Conservation (phyloP, 106 monocot genomes). For the Acorus gramineus region DNA sequence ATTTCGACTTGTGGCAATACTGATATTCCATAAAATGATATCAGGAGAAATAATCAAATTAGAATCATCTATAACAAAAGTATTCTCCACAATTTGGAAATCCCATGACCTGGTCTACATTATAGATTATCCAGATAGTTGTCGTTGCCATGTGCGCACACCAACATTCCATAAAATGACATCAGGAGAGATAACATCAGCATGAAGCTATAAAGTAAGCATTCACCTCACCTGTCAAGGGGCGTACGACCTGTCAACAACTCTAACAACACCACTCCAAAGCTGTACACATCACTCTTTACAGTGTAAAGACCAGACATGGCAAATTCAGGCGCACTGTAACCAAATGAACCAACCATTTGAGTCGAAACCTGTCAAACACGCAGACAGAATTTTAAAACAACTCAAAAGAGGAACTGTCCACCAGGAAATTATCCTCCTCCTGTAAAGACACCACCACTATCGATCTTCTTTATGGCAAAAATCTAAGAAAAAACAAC, state of each 20-base stretch:
- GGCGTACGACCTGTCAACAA: slow-evolving; percentile 85
- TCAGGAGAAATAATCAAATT: too few relatives aligned
- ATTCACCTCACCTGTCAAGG: slow-evolving; percentile 52
- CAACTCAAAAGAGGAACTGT: not conserved
- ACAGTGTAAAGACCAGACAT: slow-evolving; percentile 88
- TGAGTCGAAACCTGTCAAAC: slow-evolving; percentile 49
- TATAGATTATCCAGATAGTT: too few relatives aligned
- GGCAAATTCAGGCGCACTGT: slow-evolving; percentile 87
- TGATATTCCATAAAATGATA: too few relatives aligned
- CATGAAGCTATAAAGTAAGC: too few relatives aligned
- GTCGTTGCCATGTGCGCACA: too few relatives aligned
- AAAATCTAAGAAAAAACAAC: slow-evolving; percentile 31
- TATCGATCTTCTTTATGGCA: slow-evolving; percentile 89
- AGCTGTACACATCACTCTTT: slow-evolving; percentile 95
- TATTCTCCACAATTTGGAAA: too few relatives aligned
- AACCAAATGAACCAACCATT: slow-evolving; percentile 81
- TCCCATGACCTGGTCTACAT: too few relatives aligned
- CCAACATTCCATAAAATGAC: too few relatives aligned
- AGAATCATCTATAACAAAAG: too few relatives aligned
- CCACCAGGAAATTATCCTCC: slow-evolving; percentile 37
- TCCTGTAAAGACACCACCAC: slow-evolving; percentile 57
- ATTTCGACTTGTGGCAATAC: too few relatives aligned
- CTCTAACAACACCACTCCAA: slow-evolving; percentile 87
- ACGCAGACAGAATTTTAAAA: not conserved
- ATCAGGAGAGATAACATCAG: too few relatives aligned